Evolutionary conservation across 257 asterid genomes (phyloP).

Genomic region (Schizonepeta tenuifolia): DNA sequence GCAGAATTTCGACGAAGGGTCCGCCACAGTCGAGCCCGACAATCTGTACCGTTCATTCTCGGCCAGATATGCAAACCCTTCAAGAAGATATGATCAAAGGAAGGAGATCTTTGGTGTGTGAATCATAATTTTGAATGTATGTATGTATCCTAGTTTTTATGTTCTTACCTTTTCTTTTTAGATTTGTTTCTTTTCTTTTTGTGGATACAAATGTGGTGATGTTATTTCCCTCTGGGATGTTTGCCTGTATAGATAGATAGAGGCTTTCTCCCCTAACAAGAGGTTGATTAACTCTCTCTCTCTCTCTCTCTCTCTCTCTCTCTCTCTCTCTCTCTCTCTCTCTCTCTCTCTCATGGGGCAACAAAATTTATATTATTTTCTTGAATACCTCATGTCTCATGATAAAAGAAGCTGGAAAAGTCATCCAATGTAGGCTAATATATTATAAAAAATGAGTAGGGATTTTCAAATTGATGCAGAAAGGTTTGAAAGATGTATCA

Average conservation of each 20-base stretch:
- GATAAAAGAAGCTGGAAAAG: conserved; percentile 10
- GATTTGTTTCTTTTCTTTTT: background rate
- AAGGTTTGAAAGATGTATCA: background rate
- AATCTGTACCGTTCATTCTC: conserved; percentile 69
- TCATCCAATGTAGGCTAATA: conserved; percentile 27
- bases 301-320: background rate
- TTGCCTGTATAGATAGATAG: background rate
- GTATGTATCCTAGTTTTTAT: background rate
- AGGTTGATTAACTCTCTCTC: background rate
- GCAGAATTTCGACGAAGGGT: conserved; percentile 74
- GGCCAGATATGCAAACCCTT: conserved; percentile 70
- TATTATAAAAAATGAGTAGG: background rate
- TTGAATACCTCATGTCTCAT: background rate
- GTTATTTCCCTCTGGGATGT: background rate
- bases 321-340: background rate
- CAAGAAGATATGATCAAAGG: conserved; percentile 37
- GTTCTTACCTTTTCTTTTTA: background rate
- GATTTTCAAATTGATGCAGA: conserved; percentile 22
- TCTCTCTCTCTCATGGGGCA: background rate
- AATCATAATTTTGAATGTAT: conserved; percentile 13
- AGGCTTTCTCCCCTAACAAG: background rate
- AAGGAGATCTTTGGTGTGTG: conserved; percentile 15
- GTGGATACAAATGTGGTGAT: background rate
- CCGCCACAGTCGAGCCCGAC: conserved; percentile 53
- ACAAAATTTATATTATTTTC: conserved; percentile 12